A percentile compares a stretch with the other conserved stretches of the same genome.
These are phyloP conservation scores for Candolleomyces aberdarensis DNA, from an alignment of 768 basidiomycete genomes.

Conservation along the genomic window DNA sequence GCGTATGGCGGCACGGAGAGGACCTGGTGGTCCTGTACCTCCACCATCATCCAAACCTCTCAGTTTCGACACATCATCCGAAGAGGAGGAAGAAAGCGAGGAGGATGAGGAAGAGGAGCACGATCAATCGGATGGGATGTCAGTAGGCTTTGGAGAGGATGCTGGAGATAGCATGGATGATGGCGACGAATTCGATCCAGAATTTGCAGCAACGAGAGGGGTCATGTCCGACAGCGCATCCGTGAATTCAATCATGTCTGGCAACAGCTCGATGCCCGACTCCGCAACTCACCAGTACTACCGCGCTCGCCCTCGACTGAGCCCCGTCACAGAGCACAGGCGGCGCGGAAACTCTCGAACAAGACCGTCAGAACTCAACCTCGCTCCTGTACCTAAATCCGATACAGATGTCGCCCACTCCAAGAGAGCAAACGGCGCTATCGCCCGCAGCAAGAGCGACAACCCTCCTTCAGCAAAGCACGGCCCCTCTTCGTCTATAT, in stretches of 20 bases:
- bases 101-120: conserved; percentile 32
- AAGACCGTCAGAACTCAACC: conserved; percentile 30
- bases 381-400: conserved; percentile 11
- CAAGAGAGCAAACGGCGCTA: not conserved
- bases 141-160: conserved; percentile 52
- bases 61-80: conserved; percentile 52
- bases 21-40: conserved; percentile 32
- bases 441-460: conserved; percentile 8
- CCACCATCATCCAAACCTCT: conserved; percentile 29
- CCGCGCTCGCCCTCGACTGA: conserved; percentile 48
- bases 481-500: conserved; percentile 1
- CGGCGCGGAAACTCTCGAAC: conserved; percentile 14
- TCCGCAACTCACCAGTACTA: conserved; percentile 45
- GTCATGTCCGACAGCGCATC: conserved; percentile 60
- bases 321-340: conserved; percentile 56
- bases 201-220: conserved; percentile 63
- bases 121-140: conserved; percentile 37
- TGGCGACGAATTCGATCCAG: conserved; percentile 76
- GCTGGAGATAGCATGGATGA: conserved; percentile 52
- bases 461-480: not conserved
- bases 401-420: not conserved
- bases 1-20: conserved; percentile 63
- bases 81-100: conserved; percentile 44
- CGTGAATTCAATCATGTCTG: conserved; percentile 55
- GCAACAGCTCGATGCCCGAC: conserved; percentile 48